Evolutionary conservation across 1,139 yeast genomes (phyloP).

Genomic region (Yamadazyma sp.): DNA sequence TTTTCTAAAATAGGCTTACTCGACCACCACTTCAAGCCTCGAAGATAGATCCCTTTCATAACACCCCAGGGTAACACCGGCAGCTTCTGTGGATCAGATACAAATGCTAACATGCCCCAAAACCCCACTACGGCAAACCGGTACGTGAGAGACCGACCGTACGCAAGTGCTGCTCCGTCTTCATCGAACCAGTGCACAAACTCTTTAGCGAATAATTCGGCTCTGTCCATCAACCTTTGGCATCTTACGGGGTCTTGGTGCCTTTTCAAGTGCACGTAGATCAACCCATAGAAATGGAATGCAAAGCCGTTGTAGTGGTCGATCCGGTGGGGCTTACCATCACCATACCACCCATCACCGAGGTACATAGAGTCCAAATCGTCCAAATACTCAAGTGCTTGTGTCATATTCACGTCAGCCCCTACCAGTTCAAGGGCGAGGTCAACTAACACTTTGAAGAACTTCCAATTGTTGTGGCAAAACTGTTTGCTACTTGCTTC

Average conservation of each 20-base stretch:
- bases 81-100: slow-evolving; percentile 14
- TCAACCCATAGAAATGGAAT: slow-evolving; percentile 24
- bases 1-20: slow-evolving; percentile 20
- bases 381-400: slow-evolving; percentile 16
- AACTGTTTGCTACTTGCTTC: slow-evolving; percentile 16
- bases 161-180: slow-evolving; percentile 25
- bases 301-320: slow-evolving; percentile 31
- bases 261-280: slow-evolving; percentile 15
- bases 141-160: slow-evolving; percentile 27
- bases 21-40: slow-evolving; percentile 27
- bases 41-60: slow-evolving; percentile 22
- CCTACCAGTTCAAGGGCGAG: slow-evolving; percentile 23
- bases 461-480: slow-evolving; percentile 24
- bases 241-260: slow-evolving; percentile 15
- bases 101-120: slow-evolving; percentile 25
- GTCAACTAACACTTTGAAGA: slow-evolving; percentile 24
- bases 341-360: slow-evolving; percentile 29
- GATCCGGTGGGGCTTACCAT: slow-evolving; percentile 21
- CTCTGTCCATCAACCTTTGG: slow-evolving; percentile 16
- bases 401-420: slow-evolving; percentile 11
- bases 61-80: slow-evolving; percentile 19
- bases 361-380: slow-evolving; percentile 22
- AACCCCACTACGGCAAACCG: slow-evolving; percentile 24
- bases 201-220: slow-evolving; percentile 19
- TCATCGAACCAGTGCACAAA: slow-evolving; percentile 21